Evolutionary conservation across 768 basidiomycete species (phyloP).

Genomic region (Boletus eberwhitei): DNA sequence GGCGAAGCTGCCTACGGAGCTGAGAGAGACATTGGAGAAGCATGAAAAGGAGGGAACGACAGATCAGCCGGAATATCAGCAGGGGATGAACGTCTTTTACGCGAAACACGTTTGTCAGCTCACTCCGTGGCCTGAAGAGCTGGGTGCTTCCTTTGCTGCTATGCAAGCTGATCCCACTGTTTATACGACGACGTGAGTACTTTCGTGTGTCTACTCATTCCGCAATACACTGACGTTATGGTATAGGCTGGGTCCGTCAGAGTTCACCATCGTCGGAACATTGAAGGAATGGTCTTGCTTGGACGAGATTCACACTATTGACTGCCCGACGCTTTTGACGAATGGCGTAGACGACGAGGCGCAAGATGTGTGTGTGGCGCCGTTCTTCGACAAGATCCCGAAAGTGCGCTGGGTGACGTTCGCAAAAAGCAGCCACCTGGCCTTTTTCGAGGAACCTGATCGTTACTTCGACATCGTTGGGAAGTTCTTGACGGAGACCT

Average conservation of each 20-base stretch:
- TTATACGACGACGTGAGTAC: slow-evolving; percentile 13
- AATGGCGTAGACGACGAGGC: slow-evolving; percentile 40
- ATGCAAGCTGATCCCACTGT: slow-evolving; percentile 33
- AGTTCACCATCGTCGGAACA: slow-evolving; percentile 39
- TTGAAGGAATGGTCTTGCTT: slow-evolving; percentile 48
- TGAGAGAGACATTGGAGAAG: slow-evolving; percentile 27
- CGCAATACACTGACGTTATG: not conserved
- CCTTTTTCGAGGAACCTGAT: slow-evolving; percentile 14
- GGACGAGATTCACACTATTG: slow-evolving; percentile 40
- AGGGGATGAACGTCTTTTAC: slow-evolving; percentile 28
- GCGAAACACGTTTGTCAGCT: slow-evolving; percentile 35
- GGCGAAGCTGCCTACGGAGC: slow-evolving; percentile 24
- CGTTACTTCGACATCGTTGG: slow-evolving; percentile 20
- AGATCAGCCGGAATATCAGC: slow-evolving; percentile 32
- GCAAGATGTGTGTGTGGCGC: slow-evolving; percentile 32
- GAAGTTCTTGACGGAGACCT: slow-evolving; percentile 8
- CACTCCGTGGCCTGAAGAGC: slow-evolving; percentile 34
- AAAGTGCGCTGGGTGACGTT: slow-evolving; percentile 37
- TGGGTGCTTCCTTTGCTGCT: slow-evolving; percentile 23
- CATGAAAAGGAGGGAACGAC: slow-evolving; percentile 36
- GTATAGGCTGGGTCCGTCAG: slow-evolving; percentile 24
- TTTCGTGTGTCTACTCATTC: not conserved
- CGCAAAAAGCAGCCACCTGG: slow-evolving; percentile 20
- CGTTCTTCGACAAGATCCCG: slow-evolving; percentile 33
- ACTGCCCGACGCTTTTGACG: slow-evolving; percentile 37